Evolutionary conservation across 257 asterid genomes (phyloP).

Genomic region (Solanum etuberosum): DNA sequence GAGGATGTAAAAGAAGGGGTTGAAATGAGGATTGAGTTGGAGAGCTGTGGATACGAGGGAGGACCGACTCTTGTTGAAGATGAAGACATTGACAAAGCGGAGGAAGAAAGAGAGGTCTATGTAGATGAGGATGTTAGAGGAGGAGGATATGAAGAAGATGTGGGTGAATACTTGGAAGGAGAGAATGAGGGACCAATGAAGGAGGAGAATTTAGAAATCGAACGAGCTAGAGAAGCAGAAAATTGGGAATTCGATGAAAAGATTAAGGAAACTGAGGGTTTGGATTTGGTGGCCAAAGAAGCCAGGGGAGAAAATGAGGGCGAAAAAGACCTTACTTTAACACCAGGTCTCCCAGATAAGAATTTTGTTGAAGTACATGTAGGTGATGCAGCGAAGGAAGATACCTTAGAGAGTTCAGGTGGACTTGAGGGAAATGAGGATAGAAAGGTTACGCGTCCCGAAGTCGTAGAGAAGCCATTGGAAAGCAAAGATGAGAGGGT

Average conservation of each 20-base stretch:
- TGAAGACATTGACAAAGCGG: background rate
- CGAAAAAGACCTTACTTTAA: background rate
- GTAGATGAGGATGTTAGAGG: background rate
- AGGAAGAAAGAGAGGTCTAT: background rate
- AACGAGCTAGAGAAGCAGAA: constrained; percentile 1
- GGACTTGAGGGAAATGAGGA: background rate
- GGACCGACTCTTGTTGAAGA: background rate
- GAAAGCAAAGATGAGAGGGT: background rate
- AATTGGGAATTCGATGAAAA: background rate
- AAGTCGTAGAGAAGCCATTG: background rate
- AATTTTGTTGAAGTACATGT: background rate
- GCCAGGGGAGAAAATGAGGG: background rate
- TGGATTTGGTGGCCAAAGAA: background rate
- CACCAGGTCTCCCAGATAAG: constrained; percentile 2
- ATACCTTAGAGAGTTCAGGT: background rate
- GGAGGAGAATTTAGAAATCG: background rate
- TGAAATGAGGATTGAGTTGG: constrained; percentile 18
- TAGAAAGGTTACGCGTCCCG: background rate
- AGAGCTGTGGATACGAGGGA: background rate
- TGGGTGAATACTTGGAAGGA: background rate
- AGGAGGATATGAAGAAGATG: background rate
- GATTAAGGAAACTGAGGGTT: background rate
- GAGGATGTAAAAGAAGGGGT: constrained; percentile 1
- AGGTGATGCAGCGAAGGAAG: constrained; percentile 2
- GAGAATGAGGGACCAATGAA: background rate